Evolutionary conservation across 2,329 filamentous ascomycete species (phyloP).

Genomic region (Phoma sp.): DNA sequence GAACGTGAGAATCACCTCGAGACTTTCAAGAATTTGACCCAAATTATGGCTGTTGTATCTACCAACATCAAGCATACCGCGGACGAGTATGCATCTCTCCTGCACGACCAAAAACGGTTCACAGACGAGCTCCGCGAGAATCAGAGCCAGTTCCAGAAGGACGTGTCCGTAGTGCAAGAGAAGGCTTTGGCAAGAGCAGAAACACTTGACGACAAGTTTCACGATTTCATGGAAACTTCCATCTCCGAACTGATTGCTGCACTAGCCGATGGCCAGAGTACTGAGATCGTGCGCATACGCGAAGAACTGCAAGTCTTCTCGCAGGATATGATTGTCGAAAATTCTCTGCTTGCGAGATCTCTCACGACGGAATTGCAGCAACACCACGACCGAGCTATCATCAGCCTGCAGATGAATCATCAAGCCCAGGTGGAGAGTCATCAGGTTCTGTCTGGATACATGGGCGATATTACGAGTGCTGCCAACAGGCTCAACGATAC

Average conservation of each 20-base stretch:
- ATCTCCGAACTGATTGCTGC: constrained; percentile 28
- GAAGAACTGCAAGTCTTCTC: constrained; percentile 31
- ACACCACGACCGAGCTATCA: constrained; percentile 23
- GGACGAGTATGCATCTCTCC: constrained; percentile 32
- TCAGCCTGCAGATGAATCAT: constrained; percentile 24
- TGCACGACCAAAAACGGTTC: constrained; percentile 35
- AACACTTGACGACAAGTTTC: constrained; percentile 29
- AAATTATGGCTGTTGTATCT: constrained; percentile 34
- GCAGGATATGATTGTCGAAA: constrained; percentile 27
- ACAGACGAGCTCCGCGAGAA: constrained; percentile 29
- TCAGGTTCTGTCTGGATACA: constrained; percentile 18
- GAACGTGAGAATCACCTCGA: constrained; percentile 59
- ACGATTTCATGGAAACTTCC: constrained; percentile 27
- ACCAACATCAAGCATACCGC: constrained; percentile 30
- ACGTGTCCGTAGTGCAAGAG: constrained; percentile 28
- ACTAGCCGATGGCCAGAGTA: constrained; percentile 25
- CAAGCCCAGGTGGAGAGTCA: constrained; percentile 30
- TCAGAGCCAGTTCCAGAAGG: constrained; percentile 26
- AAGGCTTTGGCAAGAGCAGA: constrained; percentile 28
- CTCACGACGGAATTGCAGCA: constrained; percentile 26
- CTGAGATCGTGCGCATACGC: constrained; percentile 23
- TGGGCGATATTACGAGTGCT: constrained; percentile 20
- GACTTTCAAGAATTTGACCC: constrained; percentile 43
- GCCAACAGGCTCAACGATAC: constrained; percentile 22
- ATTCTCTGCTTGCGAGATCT: constrained; percentile 22